phyloP scores from a whole-genome alignment of 768 basidiomycete species.

The Mycena vulgaris region DNA sequence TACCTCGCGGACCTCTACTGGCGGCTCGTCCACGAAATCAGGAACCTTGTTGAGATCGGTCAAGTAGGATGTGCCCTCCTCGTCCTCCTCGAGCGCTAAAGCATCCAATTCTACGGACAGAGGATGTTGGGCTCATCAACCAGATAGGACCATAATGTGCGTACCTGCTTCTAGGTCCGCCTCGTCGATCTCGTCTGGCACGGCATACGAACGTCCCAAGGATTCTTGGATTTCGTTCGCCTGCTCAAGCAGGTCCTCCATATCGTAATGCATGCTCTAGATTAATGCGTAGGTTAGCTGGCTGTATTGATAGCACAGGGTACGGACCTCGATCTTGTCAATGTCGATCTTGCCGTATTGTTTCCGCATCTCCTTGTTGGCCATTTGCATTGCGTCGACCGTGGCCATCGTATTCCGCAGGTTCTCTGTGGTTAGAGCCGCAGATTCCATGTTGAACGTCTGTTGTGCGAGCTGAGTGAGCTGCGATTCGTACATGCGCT shows the following conservation, averaged over 20 bases:
- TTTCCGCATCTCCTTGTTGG: slow-evolving; percentile 96
- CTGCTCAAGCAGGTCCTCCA: slow-evolving; percentile 97
- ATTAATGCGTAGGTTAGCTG: background rate
- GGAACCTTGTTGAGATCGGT: slow-evolving; percentile 89
- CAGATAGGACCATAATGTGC: slow-evolving; percentile 39
- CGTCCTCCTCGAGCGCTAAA: slow-evolving; percentile 91
- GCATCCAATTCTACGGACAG: slow-evolving; percentile 89
- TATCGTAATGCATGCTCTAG: slow-evolving; percentile 95
- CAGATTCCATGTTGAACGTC: slow-evolving; percentile 98
- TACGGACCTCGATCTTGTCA: slow-evolving; percentile 95
- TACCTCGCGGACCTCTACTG: slow-evolving; percentile 78
- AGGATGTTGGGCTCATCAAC: background rate
- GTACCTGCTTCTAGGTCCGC: slow-evolving; percentile 96
- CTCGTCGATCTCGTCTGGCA: slow-evolving; percentile 98
- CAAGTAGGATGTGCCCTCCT: slow-evolving; percentile 92
- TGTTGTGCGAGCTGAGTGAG: slow-evolving; percentile 93
- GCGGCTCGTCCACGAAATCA: slow-evolving; percentile 93
- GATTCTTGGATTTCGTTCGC: slow-evolving; percentile 98
- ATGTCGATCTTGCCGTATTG: slow-evolving; percentile 98
- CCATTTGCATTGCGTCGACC: slow-evolving; percentile 94
- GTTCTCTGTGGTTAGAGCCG: slow-evolving; percentile 96
- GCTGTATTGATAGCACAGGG: no score
- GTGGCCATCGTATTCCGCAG: slow-evolving; percentile 99
- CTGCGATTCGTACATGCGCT: slow-evolving; percentile 95
- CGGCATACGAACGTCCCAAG: slow-evolving; percentile 92